These are phyloP conservation scores for Parafenestella ontariensis DNA, from an alignment of 2,329 filamentous ascomycete species.

Conservation along the genomic window DNA sequence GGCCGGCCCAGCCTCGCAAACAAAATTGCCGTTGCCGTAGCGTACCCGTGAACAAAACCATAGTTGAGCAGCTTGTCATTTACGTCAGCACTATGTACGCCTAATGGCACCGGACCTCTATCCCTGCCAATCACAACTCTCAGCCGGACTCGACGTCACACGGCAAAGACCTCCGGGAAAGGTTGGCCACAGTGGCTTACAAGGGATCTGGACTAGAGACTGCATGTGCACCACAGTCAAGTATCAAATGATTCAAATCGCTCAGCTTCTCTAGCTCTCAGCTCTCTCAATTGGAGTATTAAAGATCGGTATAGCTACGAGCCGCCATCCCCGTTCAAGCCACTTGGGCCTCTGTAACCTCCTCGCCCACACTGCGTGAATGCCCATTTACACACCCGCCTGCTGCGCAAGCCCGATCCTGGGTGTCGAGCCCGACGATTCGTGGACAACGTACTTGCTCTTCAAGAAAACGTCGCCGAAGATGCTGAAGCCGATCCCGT, in stretches of 20 bases:
- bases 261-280: not conserved
- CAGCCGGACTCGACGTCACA: not conserved
- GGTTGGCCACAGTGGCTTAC: not conserved
- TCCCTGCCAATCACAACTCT: not conserved
- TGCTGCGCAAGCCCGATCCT: conserved; percentile 56
- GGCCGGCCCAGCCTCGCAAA: not conserved
- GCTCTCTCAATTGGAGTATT: not conserved
- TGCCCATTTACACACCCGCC: conserved; percentile 28
- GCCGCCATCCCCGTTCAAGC: not conserved
- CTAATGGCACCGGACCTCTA: not conserved
- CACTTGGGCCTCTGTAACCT: not conserved
- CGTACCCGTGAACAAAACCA: not conserved
- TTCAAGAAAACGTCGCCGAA: conserved; percentile 83
- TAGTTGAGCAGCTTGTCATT: not conserved
- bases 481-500: conserved; percentile 68
- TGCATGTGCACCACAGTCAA: not conserved
- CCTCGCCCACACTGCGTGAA: not conserved
- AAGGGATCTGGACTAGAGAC: not conserved
- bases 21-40: conserved; percentile 8
- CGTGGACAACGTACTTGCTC: conserved; percentile 73
- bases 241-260: not conserved
- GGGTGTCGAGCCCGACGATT: conserved; percentile 38
- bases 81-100: not conserved
- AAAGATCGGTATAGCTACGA: not conserved
- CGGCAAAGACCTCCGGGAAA: not conserved